Evolutionary conservation across 164 flowering plant species (phyloP).

Genomic region (Macadamia integrifolia): DNA sequence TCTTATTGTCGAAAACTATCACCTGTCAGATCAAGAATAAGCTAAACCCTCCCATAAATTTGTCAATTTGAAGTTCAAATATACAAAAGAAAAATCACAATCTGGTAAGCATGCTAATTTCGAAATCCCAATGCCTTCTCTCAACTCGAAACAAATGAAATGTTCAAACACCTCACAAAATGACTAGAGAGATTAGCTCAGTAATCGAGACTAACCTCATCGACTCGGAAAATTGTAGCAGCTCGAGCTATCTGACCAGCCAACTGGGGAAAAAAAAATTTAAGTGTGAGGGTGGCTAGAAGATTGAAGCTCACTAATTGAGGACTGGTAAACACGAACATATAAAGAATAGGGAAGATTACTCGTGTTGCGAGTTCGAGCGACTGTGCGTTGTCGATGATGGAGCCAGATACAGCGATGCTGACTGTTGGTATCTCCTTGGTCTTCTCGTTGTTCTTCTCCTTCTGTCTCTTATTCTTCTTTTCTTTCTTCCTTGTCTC

Average conservation of each 20-base stretch:
- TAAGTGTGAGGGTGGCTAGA: background rate
- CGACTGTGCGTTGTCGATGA: conserved; percentile 84
- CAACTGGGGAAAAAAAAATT: conserved; percentile 38
- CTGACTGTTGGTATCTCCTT: conserved; percentile 50
- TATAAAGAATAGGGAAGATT: conserved; percentile 8
- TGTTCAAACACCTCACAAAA: too few relatives aligned
- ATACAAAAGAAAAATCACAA: too few relatives aligned
- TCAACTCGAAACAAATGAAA: too few relatives aligned
- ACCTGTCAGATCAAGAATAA: conserved; percentile 36
- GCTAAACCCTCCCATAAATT: background rate
- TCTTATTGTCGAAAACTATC: conserved; percentile 72
- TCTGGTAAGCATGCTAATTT: too few relatives aligned
- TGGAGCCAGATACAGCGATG: conserved; percentile 83
- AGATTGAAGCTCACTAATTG: background rate
- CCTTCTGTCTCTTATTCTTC: conserved; percentile 21
- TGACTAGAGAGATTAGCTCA: background rate
- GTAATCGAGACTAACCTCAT: conserved; percentile 51
- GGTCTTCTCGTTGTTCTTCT: conserved; percentile 11
- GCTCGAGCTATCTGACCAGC: conserved; percentile 99
- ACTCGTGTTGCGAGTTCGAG: conserved; percentile 89
- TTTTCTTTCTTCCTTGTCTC: conserved; percentile 23
- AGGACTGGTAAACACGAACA: background rate
- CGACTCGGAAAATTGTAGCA: conserved; percentile 79
- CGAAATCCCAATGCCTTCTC: too few relatives aligned
- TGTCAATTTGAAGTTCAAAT: background rate